phyloP scores from a whole-genome alignment of 768 basidiomycete genomes.

The Ramaria rubella region DNA sequence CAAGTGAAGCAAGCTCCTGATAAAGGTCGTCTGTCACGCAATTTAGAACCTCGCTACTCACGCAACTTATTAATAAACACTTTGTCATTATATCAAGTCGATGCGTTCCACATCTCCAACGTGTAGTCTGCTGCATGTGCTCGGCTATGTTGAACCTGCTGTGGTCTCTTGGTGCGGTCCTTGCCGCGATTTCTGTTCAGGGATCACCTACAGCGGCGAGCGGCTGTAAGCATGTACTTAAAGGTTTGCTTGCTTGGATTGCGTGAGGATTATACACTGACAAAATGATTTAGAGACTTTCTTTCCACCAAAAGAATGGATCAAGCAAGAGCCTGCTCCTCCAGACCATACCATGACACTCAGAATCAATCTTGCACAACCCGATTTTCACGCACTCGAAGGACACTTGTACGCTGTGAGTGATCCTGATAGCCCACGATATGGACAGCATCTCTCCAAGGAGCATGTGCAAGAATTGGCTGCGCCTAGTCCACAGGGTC shows the following conservation, averaged over 20 bases:
- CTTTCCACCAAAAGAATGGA: neutral
- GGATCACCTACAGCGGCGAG: neutral
- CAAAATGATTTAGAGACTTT: neutral
- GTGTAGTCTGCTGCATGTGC: too few species aligned
- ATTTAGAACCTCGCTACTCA: too few species aligned
- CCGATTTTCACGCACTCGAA: conserved; percentile 11
- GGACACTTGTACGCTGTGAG: conserved; percentile 12
- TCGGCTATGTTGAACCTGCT: too few species aligned
- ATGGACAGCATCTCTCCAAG: conserved; percentile 14
- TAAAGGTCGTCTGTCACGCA: too few species aligned
- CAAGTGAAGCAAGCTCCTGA: too few species aligned
- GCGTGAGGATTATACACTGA: too few species aligned
- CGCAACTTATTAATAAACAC: too few species aligned
- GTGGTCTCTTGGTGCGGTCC: too few species aligned
- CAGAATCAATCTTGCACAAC: conserved; percentile 12
- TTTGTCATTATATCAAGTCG: too few species aligned
- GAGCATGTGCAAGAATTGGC: conserved; percentile 13
- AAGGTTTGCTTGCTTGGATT: neutral
- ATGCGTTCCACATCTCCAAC: too few species aligned
- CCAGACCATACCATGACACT: conserved; percentile 10
- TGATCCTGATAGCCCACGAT: conserved; percentile 11
- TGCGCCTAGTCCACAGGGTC: conserved; percentile 4
- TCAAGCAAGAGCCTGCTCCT: conserved; percentile 1
- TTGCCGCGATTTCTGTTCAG: neutral
- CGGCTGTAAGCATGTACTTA: neutral